Evolutionary conservation across 2,329 filamentous ascomycete genomes (phyloP), one percentile per base, ranked within the genome.

Genomic region (Hypoxylon sp.): DNA sequence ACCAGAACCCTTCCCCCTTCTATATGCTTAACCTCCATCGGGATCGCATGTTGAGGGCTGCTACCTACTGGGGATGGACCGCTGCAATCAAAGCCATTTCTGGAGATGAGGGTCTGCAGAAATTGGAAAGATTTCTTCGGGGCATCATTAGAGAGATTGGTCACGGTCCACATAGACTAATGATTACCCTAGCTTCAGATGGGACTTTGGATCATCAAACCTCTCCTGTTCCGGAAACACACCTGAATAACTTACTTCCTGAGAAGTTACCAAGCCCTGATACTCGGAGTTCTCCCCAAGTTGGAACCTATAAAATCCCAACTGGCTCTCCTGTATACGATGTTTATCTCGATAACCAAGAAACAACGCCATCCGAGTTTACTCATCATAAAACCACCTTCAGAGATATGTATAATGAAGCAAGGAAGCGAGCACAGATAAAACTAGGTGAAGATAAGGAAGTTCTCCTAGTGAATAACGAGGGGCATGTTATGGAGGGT

Each of bases 341-440:
- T 2, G 67, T 84, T 2, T 51, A 77, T 1, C 50, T 82, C 2
- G 80, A 84, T 60, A 44, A 49, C 7, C 49, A 58, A n/a, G 44
- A 44, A n/a, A 79, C 77, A 0, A 26, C 59, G 5, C 69, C 71
- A 29, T 82, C 81, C 1, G 79, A 83, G n/a, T 89, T 87, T 65
- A 96, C 92, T 0, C 85, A 87, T 50, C 89, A 89, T 75, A 97
- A 99, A 71, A 97, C 93, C 0, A 94, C 89, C 0, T 75, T 79
- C 36, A 83, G 93, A 9, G 73, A 76, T 7, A 77, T 85, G 67
- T 97, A 97, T 69, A 82, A 89, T 34, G 74, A 73, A 2, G 89
- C 91, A 1, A 82, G 91, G 6, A 65, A 73, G 17, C 79, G 89
- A 9, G 82, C 80, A 1, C 74, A 74, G 0, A 83, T 93, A 36